Percentiles rank a stretch among this genome's conserved stretches.
phyloP scores from a whole-genome alignment of 1,284 basidiomycete genomes.

The Agaricales sp. region DNA sequence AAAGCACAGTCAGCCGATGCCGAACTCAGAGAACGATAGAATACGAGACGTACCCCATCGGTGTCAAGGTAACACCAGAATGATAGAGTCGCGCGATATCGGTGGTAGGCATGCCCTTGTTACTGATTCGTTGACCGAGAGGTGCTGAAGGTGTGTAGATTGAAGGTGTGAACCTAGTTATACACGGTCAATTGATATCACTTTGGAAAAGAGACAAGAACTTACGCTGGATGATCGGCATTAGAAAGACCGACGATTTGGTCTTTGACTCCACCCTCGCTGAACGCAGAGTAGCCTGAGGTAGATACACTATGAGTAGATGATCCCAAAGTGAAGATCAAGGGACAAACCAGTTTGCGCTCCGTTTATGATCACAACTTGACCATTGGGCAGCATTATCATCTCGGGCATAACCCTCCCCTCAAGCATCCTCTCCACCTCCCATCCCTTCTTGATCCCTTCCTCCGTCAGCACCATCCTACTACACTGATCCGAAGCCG shows the following conservation, averaged over 20 bases:
- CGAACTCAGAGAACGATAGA: background rate
- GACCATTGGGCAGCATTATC: slow-evolving; percentile 41
- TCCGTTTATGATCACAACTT: slow-evolving; percentile 39
- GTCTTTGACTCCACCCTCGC: slow-evolving; percentile 27
- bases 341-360: slow-evolving; percentile 26
- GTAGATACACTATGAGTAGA: background rate
- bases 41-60: slow-evolving; percentile 19
- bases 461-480: slow-evolving; percentile 25
- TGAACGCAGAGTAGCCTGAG: slow-evolving; percentile 24
- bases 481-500: slow-evolving; percentile 32
- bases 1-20: background rate
- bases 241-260: slow-evolving; percentile 32
- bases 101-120: slow-evolving; percentile 32
- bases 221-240: slow-evolving; percentile 28
- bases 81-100: slow-evolving; percentile 36
- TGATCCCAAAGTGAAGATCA: background rate
- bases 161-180: slow-evolving; percentile 28
- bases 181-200: background rate
- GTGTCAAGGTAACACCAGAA: slow-evolving; percentile 28
- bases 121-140: slow-evolving; percentile 34
- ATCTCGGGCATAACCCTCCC: slow-evolving; percentile 36
- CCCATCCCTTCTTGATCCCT: slow-evolving; percentile 29
- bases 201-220: background rate
- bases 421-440: slow-evolving; percentile 25
- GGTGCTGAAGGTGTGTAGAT: slow-evolving; percentile 40